Conservation (phyloP, 805 yeast genomes). For the Kuraishia piskuri region DNA sequence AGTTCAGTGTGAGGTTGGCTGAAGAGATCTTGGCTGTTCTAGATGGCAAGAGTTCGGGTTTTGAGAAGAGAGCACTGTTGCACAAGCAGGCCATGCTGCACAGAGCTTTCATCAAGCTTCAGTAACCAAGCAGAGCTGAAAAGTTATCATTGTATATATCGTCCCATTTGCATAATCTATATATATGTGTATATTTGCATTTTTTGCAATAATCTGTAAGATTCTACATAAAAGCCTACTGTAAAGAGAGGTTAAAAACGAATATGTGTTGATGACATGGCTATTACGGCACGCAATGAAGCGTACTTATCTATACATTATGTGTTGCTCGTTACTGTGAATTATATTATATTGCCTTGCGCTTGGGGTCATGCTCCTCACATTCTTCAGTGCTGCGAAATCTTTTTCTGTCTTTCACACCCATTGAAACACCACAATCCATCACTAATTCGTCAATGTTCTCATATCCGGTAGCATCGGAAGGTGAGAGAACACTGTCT, state of each 20-base stretch:
- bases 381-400: neutral
- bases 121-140: neutral
- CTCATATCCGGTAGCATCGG: conserved; percentile 2
- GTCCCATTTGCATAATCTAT: neutral
- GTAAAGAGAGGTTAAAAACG: too few relatives aligned
- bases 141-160: neutral
- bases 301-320: too few relatives aligned
- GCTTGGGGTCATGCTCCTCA: neutral
- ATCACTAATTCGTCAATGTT: neutral
- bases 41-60: conserved; percentile 74
- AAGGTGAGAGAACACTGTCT: neutral
- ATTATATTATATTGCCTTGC: neutral
- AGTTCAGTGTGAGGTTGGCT: conserved; percentile 79
- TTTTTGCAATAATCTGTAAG: too few relatives aligned
- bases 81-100: conserved; percentile 85
- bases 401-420: neutral
- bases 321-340: neutral
- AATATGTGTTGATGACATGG: neutral
- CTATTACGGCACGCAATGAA: neutral
- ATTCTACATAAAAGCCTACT: neutral
- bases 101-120: conserved; percentile 63
- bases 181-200: neutral
- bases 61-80: conserved; percentile 73
- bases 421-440: neutral
- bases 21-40: conserved; percentile 79